Evolutionary conservation across 2,329 filamentous ascomycete genomes (phyloP).

Genomic region (Arthrobotrys musiformis): DNA sequence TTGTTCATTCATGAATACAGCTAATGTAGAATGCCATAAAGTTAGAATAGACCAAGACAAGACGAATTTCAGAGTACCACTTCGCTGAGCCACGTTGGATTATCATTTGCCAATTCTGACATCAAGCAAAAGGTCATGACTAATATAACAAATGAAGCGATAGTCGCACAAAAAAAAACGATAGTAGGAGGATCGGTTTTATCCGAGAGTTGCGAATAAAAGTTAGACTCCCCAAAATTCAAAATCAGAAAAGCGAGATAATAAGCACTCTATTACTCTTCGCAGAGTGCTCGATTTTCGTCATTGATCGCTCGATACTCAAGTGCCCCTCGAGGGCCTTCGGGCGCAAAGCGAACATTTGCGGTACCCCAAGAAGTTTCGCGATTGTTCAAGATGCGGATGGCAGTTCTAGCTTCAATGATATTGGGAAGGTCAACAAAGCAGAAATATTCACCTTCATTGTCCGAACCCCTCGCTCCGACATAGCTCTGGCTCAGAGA

Average conservation of each 20-base stretch:
- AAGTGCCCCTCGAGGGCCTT: constrained; percentile 13
- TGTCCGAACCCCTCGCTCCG: background rate
- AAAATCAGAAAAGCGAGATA: no score
- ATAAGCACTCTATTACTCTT: background rate
- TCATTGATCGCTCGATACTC: constrained; percentile 20
- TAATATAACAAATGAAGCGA: background rate
- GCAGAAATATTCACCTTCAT: constrained; percentile 23
- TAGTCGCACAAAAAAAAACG: background rate
- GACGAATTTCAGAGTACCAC: no score
- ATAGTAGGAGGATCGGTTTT: background rate
- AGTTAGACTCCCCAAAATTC: background rate
- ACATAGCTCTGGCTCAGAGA: constrained; percentile 26
- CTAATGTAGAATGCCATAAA: no score
- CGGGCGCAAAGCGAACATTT: constrained; percentile 34
- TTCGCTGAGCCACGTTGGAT: background rate
- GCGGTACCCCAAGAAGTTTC: constrained; percentile 43
- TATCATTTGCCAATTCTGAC: background rate
- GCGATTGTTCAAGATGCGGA: constrained; percentile 41
- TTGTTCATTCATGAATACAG: no score
- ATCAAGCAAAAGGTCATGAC: no score
- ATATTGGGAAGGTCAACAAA: constrained; percentile 36
- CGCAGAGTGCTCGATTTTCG: background rate
- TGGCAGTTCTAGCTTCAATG: constrained; percentile 25
- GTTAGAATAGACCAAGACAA: no score
- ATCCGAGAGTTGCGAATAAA: background rate